These are phyloP conservation scores for Begonia masoniana DNA, from an alignment of 306 rosid species.

Conservation along the genomic window DNA sequence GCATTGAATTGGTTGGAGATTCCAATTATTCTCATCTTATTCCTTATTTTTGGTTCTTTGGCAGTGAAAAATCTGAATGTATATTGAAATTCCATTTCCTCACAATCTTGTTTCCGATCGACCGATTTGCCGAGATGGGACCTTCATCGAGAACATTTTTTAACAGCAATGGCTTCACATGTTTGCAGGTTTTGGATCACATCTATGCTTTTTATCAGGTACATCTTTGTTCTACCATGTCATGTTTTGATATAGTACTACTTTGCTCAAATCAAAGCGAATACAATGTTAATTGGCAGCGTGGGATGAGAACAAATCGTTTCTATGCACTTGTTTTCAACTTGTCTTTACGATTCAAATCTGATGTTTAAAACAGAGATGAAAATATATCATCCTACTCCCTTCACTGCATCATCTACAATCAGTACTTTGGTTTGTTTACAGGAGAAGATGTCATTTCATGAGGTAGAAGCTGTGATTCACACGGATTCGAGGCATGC, in stretches of 20 bases:
- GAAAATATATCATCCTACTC: no score
- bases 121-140: conserved; percentile 91
- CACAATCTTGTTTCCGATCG: conserved; percentile 71
- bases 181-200: conserved; percentile 75
- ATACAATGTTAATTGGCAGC: no score
- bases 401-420: background rate
- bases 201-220: conserved; percentile 89
- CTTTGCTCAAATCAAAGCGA: no score
- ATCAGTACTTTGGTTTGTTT: background rate
- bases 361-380: no score
- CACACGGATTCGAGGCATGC: conserved; percentile 91
- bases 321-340: no score
- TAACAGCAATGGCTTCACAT: conserved; percentile 56
- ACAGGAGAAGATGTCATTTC: conserved; percentile 74
- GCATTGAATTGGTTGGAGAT: background rate
- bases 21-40: background rate
- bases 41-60: conserved; percentile 6
- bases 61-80: conserved; percentile 84
- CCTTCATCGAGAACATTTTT: conserved; percentile 80
- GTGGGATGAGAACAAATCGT: no score
- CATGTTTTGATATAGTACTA: background rate
- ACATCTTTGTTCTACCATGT: conserved; percentile 2
- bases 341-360: no score
- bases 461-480: conserved; percentile 76
- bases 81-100: conserved; percentile 64